Base-by-base conservation (phyloP, 208 protist genomes). In the Wallacemonas sp. region DNA sequence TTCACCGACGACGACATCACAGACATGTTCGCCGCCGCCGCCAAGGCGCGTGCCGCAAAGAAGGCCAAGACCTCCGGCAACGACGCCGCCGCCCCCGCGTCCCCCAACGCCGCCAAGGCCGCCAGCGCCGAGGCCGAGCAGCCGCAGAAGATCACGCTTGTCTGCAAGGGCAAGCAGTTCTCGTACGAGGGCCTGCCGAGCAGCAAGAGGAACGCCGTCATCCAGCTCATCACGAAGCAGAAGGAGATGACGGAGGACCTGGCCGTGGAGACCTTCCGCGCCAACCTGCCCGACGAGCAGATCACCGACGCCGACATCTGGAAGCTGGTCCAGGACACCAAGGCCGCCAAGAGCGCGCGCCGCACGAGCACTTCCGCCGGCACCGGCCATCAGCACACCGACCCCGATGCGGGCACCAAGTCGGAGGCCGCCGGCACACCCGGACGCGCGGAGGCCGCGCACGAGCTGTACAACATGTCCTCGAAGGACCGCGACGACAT, bases 141-240 rank as follows among this genome's bases (percentile, higher is more conserved):
- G 68, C 59, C 61, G 29, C 82, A 88, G 64, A 83, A 80, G 57
- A 84, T 94, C 50, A 81, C 81, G 10, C 72, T 94, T 12, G 76
- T 5, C 39, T 90, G 83, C 72, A 68, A 74, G 16, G 85, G 88
- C 20, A 85, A 86, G 61, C 74, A 86, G 64, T 85, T 92, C 63
- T 86, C 80, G 31, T 94, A 91, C 62, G 65, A 87, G 50, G 88
- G 88, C 32, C 57, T 87, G n/a, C 84, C 72, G n/a, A 86, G 76
- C 65, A 65, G 57, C 41, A 90, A 91, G 74, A 61, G 76, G 39
- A 74, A 81, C 61, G 88, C 82, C 25, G 76, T 94, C 29, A 50
- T 94, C 61, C 79, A 92, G 66, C 76, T 94, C 25, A 67, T 94
- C 22, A 62, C 70, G 48, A 90, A 94, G 74, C 77, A 92, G 67